A percentile compares a stretch with the other conserved stretches of the same genome.
These are phyloP conservation scores for Penicillium sp. DNA, from an alignment of 2,329 filamentous ascomycete genomes.

Conservation along the genomic window DNA sequence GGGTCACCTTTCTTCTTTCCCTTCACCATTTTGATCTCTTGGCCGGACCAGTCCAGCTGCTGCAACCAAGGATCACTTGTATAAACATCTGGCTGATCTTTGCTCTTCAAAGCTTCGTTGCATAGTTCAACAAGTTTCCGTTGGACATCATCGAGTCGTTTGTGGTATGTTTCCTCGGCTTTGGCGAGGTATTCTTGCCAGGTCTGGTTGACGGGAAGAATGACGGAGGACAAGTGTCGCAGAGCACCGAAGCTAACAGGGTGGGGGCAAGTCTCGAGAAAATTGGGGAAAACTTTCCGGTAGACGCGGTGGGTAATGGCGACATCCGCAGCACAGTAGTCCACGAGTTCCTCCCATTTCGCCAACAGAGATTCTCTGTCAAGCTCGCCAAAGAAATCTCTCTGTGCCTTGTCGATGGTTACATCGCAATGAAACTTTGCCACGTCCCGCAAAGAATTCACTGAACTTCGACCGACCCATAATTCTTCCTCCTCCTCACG, in stretches of 20 bases:
- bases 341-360: constrained; percentile 78
- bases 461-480: constrained; percentile 91
- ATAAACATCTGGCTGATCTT: constrained; percentile 68
- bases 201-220: constrained; percentile 81
- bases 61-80: constrained; percentile 82
- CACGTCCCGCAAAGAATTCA: constrained; percentile 93
- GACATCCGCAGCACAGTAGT: constrained; percentile 95
- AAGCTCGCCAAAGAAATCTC: constrained; percentile 83
- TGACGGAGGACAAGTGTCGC: constrained; percentile 88
- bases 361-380: constrained; percentile 68
- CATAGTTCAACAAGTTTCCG: constrained; percentile 72
- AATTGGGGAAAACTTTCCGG: constrained; percentile 86
- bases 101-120: constrained; percentile 74
- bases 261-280: constrained; percentile 86
- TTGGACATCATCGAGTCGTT: constrained; percentile 73
- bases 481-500: constrained; percentile 87
- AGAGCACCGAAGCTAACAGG: constrained; percentile 96
- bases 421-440: constrained; percentile 94
- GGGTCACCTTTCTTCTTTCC: constrained; percentile 83
- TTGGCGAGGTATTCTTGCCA: constrained; percentile 85
- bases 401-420: constrained; percentile 82
- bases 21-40: constrained; percentile 88
- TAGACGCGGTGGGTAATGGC: constrained; percentile 92
- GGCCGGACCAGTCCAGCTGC: constrained; percentile 93
- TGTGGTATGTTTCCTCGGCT: constrained; percentile 80